Conservation (phyloP, 306 rosid genomes). For the Inga laurina region DNA sequence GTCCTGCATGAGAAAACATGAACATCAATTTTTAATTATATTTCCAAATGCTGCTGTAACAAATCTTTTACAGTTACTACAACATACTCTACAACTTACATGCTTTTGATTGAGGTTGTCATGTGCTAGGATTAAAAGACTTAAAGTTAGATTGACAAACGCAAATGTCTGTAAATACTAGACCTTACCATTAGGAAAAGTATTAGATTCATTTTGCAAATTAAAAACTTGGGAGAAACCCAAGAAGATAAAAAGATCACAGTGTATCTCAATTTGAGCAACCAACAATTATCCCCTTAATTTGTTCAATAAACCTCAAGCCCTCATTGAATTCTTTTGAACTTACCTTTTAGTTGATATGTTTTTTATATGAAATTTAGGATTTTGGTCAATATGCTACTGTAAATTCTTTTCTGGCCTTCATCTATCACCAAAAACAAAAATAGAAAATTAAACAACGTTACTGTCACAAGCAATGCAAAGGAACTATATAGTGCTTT, state of each 20-base stretch:
- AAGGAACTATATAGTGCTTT: neutral
- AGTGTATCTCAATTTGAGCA: neutral
- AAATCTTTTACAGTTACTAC: neutral
- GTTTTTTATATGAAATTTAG: neutral
- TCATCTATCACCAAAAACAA: neutral
- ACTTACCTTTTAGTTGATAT: neutral
- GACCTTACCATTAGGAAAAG: neutral
- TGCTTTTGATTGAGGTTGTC: neutral
- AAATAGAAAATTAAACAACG: neutral
- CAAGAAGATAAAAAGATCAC: neutral
- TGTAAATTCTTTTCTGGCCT: neutral
- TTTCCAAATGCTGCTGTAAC: neutral
- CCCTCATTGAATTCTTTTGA: neutral
- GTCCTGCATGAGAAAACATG: constrained; percentile 48
- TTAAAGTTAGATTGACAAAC: neutral
- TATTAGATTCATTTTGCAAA: neutral
- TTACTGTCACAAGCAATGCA: neutral
- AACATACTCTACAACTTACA: neutral
- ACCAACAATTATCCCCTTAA: no score
- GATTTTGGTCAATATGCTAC: neutral
- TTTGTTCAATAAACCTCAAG: neutral
- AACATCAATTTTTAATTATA: neutral
- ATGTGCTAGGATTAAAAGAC: neutral
- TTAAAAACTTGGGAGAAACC: neutral
- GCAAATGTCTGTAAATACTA: neutral